phyloP scores from a whole-genome alignment of 208 protist genomes.

The Acanthamoeba royreba region DNA sequence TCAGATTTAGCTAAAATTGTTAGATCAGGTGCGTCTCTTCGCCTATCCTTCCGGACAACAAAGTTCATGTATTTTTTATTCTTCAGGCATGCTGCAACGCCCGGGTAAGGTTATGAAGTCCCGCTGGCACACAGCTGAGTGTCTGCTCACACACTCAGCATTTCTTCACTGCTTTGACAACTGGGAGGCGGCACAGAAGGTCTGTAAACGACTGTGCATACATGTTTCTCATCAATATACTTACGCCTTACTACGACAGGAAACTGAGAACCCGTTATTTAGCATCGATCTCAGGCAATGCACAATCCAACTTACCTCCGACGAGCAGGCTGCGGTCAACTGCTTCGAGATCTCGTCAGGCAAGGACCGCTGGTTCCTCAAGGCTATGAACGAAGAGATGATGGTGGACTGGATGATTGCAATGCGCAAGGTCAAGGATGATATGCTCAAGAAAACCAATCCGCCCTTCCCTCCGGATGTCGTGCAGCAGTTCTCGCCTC shows the following conservation, averaged over 20 bases:
- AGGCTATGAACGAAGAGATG: not conserved
- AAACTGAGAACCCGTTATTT: not conserved
- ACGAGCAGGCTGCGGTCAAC: not conserved
- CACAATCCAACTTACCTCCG: not conserved
- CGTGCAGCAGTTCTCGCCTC: not conserved
- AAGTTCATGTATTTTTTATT: not conserved
- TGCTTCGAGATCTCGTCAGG: not conserved
- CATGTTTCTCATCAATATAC: not conserved
- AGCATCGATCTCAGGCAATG: not conserved
- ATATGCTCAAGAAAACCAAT: not conserved
- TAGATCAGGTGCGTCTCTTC: not conserved
- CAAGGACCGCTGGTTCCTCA: not conserved
- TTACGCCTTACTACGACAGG: not conserved
- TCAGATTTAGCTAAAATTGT: not conserved
- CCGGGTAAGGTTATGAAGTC: not conserved
- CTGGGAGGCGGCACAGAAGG: not conserved
- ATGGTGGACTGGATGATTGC: not conserved
- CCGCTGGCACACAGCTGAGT: not conserved
- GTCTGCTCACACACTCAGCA: not conserved
- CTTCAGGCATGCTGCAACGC: not conserved
- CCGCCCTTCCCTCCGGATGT: not conserved
- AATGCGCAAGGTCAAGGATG: not conserved
- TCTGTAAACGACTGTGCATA: not conserved
- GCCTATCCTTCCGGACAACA: not conserved
- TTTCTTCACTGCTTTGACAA: not conserved